These are phyloP conservation scores for Ophiognomonia clavigignenti-juglandacearum DNA, from an alignment of 2,329 filamentous ascomycete species.

Conservation along the genomic window DNA sequence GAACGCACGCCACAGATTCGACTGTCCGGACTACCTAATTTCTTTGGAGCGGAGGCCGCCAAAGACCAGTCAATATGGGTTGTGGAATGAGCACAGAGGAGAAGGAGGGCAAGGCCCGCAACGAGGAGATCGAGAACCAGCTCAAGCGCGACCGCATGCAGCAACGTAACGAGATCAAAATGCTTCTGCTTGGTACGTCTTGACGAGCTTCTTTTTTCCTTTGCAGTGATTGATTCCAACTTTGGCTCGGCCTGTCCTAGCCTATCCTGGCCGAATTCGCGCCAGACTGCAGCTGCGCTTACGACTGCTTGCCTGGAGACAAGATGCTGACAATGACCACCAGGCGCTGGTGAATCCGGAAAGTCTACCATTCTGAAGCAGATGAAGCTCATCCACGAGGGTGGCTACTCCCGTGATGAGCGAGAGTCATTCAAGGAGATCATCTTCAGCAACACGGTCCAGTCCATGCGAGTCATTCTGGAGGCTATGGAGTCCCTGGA, in stretches of 20 bases:
- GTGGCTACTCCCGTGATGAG: conserved; percentile 91
- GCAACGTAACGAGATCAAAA: conserved; percentile 99
- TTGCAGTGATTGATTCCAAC: background rate
- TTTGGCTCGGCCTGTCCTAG: too few relatives aligned
- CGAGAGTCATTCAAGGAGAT: conserved; percentile 67
- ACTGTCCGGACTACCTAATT: background rate
- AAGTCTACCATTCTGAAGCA: conserved; percentile 94
- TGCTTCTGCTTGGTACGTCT: conserved; percentile 91
- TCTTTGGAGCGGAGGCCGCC: conserved; percentile 8
- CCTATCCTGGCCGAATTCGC: background rate
- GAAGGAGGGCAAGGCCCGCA: conserved; percentile 99
- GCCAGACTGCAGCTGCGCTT: background rate
- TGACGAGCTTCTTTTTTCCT: background rate
- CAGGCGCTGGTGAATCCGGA: conserved; percentile 95
- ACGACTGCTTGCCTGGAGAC: background rate
- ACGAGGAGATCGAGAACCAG: conserved; percentile 99
- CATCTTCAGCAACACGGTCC: conserved; percentile 66
- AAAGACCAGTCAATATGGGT: conserved; percentile 72
- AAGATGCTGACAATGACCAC: conserved; percentile 20
- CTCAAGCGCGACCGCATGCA: conserved; percentile 98
- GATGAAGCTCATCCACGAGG: conserved; percentile 99
- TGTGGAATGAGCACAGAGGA: conserved; percentile 99
- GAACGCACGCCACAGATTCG: background rate
- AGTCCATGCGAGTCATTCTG: conserved; percentile 65
- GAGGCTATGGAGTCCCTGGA: conserved; percentile 66